Evolutionary conservation across 306 rosid genomes (phyloP).

Genomic region (Pachyrhizus erosus): DNA sequence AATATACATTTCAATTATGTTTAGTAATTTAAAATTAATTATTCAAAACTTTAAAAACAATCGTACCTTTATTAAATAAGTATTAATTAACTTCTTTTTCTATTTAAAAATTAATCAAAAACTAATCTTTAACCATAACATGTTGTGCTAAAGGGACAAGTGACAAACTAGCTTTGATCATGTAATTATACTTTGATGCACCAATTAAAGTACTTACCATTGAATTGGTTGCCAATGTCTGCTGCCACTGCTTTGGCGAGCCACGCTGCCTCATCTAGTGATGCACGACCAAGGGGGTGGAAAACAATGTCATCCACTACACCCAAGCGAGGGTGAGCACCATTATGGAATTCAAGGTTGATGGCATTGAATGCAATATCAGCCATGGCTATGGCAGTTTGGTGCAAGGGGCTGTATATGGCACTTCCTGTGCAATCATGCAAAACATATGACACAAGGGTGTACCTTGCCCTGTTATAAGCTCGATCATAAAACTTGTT

Average conservation of each 20-base stretch:
- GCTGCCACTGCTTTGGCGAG: constrained; percentile 75
- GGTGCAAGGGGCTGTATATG: constrained; percentile 81
- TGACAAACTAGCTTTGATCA: too few relatives aligned
- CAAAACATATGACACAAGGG: constrained; percentile 71
- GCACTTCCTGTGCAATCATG: constrained; percentile 68
- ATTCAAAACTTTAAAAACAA: too few relatives aligned
- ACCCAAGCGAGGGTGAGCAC: constrained; percentile 85
- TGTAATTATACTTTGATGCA: too few relatives aligned
- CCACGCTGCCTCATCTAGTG: constrained; percentile 82
- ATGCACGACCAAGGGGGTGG: constrained; percentile 75
- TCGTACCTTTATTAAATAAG: too few relatives aligned
- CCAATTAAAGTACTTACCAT: constrained; percentile 43
- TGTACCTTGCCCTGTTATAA: constrained; percentile 73
- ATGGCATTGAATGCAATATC: constrained; percentile 73
- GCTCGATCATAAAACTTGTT: constrained; percentile 67
- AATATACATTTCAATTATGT: too few relatives aligned
- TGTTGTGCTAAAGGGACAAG: too few relatives aligned
- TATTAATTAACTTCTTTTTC: too few relatives aligned
- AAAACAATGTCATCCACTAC: constrained; percentile 84
- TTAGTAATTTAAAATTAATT: too few relatives aligned
- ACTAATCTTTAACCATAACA: too few relatives aligned
- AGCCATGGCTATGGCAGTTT: constrained; percentile 68
- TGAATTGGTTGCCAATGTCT: constrained; percentile 72
- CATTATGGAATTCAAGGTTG: constrained; percentile 74
- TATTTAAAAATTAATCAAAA: too few relatives aligned